Base-by-base conservation (phyloP, 2,329 filamentous ascomycete genomes). In the Colletotrichum sansevieriae region DNA sequence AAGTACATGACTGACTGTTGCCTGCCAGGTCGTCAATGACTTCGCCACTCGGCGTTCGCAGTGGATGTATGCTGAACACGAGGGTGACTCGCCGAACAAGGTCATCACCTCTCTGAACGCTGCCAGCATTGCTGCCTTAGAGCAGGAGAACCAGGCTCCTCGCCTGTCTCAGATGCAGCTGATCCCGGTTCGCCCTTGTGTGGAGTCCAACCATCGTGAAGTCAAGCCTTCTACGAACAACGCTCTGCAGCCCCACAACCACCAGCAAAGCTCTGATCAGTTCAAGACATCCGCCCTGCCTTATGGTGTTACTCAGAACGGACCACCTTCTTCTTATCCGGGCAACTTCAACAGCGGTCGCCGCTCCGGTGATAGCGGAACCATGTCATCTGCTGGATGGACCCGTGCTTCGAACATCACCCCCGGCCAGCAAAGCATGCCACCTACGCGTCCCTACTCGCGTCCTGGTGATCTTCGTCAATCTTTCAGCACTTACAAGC, bases 81-180 rank as follows among this genome's bases (percentile, higher is more conserved):
- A 61, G 13, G 37, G 47, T n/a, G 51, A 44, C 33, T 61, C 55
- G 4, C 39, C 47, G 4, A 33, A 20, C 55, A 65, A 66, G n/a
- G 39, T 49, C 10, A 56, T 68, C 35, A 65, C 62, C 6, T 22
- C 33, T 15, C 62, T 68, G 3, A 68, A 56, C 33, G 56, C 62
- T 8, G 63, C 62, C 18, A 68, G 62, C 49, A 68, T 68, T n/a
- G 66, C 66, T 51, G 66, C 66, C 25, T 33, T 68, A 15, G 66
- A 68, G 43, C 47, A 65, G 37, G 46, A 43, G 35, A 65, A 55
- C 25, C 62, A 55, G 10, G 47, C 62, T 13, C n/a, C 35, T 15
- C 33, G 44, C 12, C 5, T 18, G 22, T 18, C 11, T 57, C 54
- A 52, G 56, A 35, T 33, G 37, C 60, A 56, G 39, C 60, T 63